Evolutionary conservation across 352 stramenopile genomes (phyloP).

Genomic region (Phytophthora cryptogea): DNA sequence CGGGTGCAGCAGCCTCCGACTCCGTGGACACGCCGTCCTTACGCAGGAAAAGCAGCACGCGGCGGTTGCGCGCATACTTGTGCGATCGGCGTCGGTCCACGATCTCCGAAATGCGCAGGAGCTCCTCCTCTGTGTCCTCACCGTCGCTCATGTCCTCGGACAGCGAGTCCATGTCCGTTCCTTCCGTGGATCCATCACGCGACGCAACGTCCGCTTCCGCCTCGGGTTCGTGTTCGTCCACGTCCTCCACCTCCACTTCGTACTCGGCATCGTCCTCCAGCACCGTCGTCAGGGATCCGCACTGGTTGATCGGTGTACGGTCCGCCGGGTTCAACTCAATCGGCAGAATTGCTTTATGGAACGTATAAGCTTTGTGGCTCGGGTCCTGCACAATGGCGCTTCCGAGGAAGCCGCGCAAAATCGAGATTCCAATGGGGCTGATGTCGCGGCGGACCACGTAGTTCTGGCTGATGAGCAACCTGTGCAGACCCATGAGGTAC

Average conservation of each 20-base stretch:
- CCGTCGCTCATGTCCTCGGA: constrained; percentile 46
- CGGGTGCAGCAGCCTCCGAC: not conserved
- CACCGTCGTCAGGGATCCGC: constrained; percentile 61
- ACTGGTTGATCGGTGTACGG: constrained; percentile 62
- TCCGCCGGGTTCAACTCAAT: constrained; percentile 47
- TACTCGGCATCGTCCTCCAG: constrained; percentile 60
- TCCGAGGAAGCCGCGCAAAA: constrained; percentile 71
- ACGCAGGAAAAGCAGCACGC: constrained; percentile 57
- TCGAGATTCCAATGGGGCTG: constrained; percentile 62
- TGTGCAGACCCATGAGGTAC: constrained; percentile 64
- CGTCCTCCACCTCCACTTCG: constrained; percentile 33
- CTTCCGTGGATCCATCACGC: constrained; percentile 45
- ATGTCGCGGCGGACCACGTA: constrained; percentile 63
- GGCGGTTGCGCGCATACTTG: constrained; percentile 66
- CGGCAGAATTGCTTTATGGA: constrained; percentile 57
- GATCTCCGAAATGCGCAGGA: constrained; percentile 45
- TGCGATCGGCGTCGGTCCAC: constrained; percentile 54
- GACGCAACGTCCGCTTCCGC: constrained; percentile 37
- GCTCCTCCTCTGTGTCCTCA: constrained; percentile 45
- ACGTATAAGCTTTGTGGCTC: constrained; percentile 60
- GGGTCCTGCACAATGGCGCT: constrained; percentile 59
- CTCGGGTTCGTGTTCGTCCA: constrained; percentile 44
- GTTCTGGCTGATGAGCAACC: constrained; percentile 63
- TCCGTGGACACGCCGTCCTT: constrained; percentile 37
- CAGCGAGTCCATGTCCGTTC: constrained; percentile 37